These are phyloP conservation scores for Populus hybrid DNA, from an alignment of 441 rosid species.

Conservation along the genomic window DNA sequence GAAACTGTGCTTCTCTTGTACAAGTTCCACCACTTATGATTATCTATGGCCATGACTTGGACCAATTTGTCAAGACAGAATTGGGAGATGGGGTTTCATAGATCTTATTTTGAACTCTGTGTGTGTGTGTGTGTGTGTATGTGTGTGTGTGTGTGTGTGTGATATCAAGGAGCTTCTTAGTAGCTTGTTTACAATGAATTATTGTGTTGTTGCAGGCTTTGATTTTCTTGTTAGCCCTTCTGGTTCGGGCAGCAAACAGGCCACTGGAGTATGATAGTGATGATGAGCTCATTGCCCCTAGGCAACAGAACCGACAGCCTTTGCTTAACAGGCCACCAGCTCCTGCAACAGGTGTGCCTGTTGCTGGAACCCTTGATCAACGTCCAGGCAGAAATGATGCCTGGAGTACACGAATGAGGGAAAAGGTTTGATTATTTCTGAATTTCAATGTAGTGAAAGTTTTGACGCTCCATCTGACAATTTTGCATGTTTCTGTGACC, in stretches of 20 bases:
- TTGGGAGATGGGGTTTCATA: neutral
- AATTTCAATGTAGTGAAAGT: neutral
- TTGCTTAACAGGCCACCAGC: conserved; percentile 62
- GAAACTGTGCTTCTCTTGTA: neutral
- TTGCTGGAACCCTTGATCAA: conserved; percentile 67
- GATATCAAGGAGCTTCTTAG: neutral
- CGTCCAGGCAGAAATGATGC: conserved; percentile 95
- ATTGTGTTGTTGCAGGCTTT: conserved; percentile 54
- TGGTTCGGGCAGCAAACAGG: conserved; percentile 71
- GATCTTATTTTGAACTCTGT: neutral
- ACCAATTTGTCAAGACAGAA: neutral
- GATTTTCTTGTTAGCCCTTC: conserved; percentile 71
- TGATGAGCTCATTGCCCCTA: conserved; percentile 69
- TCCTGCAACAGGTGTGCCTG: conserved; percentile 80
- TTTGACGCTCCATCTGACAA: conserved; percentile 1
- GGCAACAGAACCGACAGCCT: conserved; percentile 85
- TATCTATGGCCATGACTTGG: neutral
- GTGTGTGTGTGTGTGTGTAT: too few species aligned
- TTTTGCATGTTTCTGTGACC: neutral
- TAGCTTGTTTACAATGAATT: conserved; percentile 7
- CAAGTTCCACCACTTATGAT: neutral
- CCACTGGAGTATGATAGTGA: conserved; percentile 91
- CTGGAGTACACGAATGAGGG: conserved; percentile 98
- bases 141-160: too few species aligned
- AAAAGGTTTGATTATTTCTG: conserved; percentile 57